Evolutionary conservation across 2,329 filamentous ascomycete species (phyloP).

Genomic region (Diaporthe nobilis): DNA sequence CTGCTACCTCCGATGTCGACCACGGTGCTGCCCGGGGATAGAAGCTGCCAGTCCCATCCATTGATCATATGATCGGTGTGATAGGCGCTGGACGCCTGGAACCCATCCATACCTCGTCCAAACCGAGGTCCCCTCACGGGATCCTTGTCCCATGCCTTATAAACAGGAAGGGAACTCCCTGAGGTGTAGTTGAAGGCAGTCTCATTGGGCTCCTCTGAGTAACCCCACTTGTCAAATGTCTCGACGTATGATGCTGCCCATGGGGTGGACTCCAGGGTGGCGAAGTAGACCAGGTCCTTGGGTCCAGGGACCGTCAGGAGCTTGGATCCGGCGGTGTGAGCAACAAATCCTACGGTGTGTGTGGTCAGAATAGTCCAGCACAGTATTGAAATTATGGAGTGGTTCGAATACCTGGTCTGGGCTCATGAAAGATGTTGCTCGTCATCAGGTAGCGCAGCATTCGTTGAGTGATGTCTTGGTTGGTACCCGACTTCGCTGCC

Average conservation of each 20-base stretch:
- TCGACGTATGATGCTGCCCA: slow-evolving; percentile 14
- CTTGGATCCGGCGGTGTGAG: slow-evolving; percentile 11
- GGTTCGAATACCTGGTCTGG: not conserved
- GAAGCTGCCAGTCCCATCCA: slow-evolving; percentile 11
- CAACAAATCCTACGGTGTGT: not conserved
- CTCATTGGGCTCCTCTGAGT: slow-evolving; percentile 31
- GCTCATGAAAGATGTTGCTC: slow-evolving; percentile 16
- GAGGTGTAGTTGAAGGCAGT: slow-evolving; percentile 27
- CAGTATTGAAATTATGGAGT: no score
- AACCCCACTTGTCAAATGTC: slow-evolving; percentile 33
- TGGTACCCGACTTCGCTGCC: slow-evolving; percentile 6
- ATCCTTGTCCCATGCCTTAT: slow-evolving; percentile 24
- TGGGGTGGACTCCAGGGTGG: not conserved
- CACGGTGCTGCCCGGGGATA: slow-evolving; percentile 29
- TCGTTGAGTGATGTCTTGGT: slow-evolving; percentile 14
- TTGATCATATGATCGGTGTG: slow-evolving; percentile 4
- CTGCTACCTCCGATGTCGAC: slow-evolving; percentile 35
- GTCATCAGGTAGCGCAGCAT: slow-evolving; percentile 26
- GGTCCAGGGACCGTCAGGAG: slow-evolving; percentile 1
- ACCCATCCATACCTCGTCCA: slow-evolving; percentile 27
- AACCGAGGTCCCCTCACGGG: slow-evolving; percentile 26
- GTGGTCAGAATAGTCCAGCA: not conserved
- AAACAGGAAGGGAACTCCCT: slow-evolving; percentile 1
- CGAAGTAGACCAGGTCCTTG: not conserved
- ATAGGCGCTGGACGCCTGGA: slow-evolving; percentile 22